Conservation (phyloP, 129 eudicot genomes). For the Apium graveolens region DNA sequence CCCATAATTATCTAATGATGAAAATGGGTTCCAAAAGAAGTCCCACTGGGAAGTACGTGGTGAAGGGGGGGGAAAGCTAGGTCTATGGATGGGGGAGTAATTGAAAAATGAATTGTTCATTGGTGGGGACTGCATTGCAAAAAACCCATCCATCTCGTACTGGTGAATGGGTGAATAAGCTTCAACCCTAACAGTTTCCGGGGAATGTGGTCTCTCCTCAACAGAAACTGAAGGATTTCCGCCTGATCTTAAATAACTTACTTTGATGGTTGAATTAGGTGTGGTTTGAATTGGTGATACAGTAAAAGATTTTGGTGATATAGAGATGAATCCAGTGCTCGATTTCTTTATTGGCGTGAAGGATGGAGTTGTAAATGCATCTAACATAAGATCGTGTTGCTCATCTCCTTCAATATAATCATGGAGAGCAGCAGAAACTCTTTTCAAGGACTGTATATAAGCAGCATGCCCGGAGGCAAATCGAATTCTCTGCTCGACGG, state of each 20-base stretch:
- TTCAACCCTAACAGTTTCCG: slow-evolving; percentile 57
- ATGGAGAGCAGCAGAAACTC: slow-evolving; percentile 82
- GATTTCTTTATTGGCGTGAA: slow-evolving; percentile 51
- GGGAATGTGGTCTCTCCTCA: slow-evolving; percentile 71
- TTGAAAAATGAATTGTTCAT: slow-evolving; percentile 40
- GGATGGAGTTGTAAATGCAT: slow-evolving; percentile 54
- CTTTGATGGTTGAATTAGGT: slow-evolving; percentile 29
- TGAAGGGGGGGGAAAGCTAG: slow-evolving; percentile 55
- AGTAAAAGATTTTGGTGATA: slow-evolving; percentile 65
- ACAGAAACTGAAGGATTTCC: slow-evolving; percentile 62
- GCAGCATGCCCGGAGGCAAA: slow-evolving; percentile 82
- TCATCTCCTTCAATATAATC: slow-evolving; percentile 83
- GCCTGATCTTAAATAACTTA: slow-evolving; percentile 49
- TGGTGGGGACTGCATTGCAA: slow-evolving; percentile 54
- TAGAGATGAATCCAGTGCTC: slow-evolving; percentile 58
- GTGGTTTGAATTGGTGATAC: slow-evolving; percentile 38
- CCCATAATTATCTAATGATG: slow-evolving; percentile 78
- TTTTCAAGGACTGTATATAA: slow-evolving; percentile 63
- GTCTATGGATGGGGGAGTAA: slow-evolving; percentile 47
- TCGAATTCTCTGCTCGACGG: slow-evolving; percentile 70
- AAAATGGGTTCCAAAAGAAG: slow-evolving; percentile 91
- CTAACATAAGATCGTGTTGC: slow-evolving; percentile 65
- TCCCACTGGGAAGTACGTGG: slow-evolving; percentile 94
- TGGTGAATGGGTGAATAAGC: slow-evolving; percentile 58
- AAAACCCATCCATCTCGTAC: slow-evolving; percentile 66